These are phyloP conservation scores for Heritiera fomes DNA, from an alignment of 345 rosid genomes.

Conservation along the genomic window DNA sequence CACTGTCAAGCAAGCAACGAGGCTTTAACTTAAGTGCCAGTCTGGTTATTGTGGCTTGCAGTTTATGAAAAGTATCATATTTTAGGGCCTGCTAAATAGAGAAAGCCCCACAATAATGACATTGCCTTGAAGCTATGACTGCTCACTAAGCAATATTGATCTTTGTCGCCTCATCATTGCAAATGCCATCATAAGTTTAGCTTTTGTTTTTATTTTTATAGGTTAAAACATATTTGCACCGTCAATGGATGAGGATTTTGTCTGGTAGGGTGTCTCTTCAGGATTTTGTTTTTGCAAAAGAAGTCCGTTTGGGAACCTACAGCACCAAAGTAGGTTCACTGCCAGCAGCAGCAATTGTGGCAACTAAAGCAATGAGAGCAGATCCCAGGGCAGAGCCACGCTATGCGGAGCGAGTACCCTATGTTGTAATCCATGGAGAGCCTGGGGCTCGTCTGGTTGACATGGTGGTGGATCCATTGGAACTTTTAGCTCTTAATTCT, in stretches of 20 bases:
- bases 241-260: constrained; percentile 86
- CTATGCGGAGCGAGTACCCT: constrained; percentile 88
- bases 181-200: constrained; percentile 6
- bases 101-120: background rate
- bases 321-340: constrained; percentile 62
- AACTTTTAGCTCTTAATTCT: constrained; percentile 71
- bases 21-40: background rate
- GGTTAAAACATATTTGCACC: constrained; percentile 78
- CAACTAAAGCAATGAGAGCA: constrained; percentile 77
- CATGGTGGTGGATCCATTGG: constrained; percentile 92
- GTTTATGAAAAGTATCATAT: background rate
- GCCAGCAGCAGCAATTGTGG: constrained; percentile 96
- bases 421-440: constrained; percentile 88
- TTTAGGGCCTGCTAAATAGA: background rate
- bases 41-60: background rate
- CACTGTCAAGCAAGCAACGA: background rate
- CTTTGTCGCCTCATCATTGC: background rate
- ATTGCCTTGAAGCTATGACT: background rate
- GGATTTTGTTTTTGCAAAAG: constrained; percentile 94
- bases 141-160: background rate
- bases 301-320: constrained; percentile 91
- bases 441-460: constrained; percentile 92
- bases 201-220: constrained; percentile 28
- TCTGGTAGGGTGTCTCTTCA: constrained; percentile 85
- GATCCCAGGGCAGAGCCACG: constrained; percentile 93